phyloP scores from a whole-genome alignment of 371 early-diverging fungal genomes.

The Smittium mucronatum region DNA sequence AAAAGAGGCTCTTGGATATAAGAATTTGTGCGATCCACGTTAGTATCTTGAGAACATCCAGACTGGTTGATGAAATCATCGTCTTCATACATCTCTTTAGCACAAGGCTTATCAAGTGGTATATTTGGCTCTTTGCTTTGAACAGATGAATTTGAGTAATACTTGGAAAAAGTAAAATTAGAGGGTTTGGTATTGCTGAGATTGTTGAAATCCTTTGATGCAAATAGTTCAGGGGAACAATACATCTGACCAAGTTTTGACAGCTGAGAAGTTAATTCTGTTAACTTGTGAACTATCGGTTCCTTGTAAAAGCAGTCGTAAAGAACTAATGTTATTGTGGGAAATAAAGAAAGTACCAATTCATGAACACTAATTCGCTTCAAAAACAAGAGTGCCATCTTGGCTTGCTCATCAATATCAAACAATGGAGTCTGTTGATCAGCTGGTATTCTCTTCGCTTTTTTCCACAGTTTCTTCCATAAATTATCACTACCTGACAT shows the following conservation, averaged over 20 bases:
- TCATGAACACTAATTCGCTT: conserved; percentile 52
- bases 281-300: conserved; percentile 40
- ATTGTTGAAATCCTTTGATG: no score
- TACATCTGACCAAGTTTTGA: conserved; percentile 42
- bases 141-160: no score
- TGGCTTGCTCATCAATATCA: conserved; percentile 54
- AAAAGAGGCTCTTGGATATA: conserved; percentile 15
- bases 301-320: conserved; percentile 61
- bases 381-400: conserved; percentile 57
- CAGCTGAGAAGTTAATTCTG: conserved; percentile 35
- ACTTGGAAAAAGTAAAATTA: no score
- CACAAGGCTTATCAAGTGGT: no score
- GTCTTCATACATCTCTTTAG: no score
- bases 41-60: no score
- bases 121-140: no score
- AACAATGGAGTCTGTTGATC: conserved; percentile 66
- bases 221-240: conserved; percentile 22
- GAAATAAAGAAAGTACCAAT: conserved; percentile 55
- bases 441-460: conserved; percentile 52
- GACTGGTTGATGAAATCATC: no score
- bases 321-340: conserved; percentile 53
- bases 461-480: conserved; percentile 80
- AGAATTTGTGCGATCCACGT: no score
- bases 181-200: no score
- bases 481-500: conserved; percentile 66